Percentiles rank a stretch among this genome's conserved stretches.
These are phyloP conservation scores for Penicillium sp. DNA, from an alignment of 2,329 filamentous ascomycete genomes.

Conservation along the genomic window DNA sequence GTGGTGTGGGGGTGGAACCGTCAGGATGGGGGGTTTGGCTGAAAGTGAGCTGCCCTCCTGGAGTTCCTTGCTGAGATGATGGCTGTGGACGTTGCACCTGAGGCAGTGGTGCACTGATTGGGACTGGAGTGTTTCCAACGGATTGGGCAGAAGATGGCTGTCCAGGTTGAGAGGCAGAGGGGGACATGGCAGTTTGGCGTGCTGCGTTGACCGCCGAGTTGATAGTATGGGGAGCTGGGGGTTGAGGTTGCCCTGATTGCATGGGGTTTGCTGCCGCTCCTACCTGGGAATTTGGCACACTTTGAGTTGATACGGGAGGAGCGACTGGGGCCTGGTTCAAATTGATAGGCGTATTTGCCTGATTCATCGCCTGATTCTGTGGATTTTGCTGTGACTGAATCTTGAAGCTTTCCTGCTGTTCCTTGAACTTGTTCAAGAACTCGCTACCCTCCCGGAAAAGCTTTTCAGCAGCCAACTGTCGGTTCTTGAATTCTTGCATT, in stretches of 20 bases:
- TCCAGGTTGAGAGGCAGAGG: constrained; percentile 34
- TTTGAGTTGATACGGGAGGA: constrained; percentile 18
- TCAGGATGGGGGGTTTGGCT: constrained; percentile 32
- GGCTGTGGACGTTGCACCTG: constrained; percentile 28
- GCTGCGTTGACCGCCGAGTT: constrained; percentile 49
- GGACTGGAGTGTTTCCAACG: constrained; percentile 25
- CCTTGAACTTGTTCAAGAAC: constrained; percentile 49
- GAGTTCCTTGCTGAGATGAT: constrained; percentile 31
- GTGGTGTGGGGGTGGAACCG: constrained; percentile 32
- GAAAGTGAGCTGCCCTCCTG: constrained; percentile 30
- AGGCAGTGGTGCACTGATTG: constrained; percentile 20
- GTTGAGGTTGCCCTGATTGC: constrained; percentile 35
- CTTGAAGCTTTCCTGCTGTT: constrained; percentile 48
- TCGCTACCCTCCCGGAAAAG: constrained; percentile 45
- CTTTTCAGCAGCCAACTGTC: constrained; percentile 42
- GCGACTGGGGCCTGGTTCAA: constrained; percentile 18
- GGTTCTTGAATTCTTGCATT: constrained; percentile 42
- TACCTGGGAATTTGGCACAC: constrained; percentile 22
- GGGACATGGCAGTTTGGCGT: constrained; percentile 41
- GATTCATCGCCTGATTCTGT: constrained; percentile 19
- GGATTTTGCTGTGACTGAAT: constrained; percentile 33
- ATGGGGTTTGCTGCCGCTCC: constrained; percentile 27
- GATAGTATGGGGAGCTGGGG: constrained; percentile 47
- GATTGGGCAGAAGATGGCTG: constrained; percentile 32
- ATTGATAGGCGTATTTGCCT: constrained; percentile 17